phyloP scores from a whole-genome alignment of 1,139 yeast genomes.

The Magnusiomyces suaveolens region DNA sequence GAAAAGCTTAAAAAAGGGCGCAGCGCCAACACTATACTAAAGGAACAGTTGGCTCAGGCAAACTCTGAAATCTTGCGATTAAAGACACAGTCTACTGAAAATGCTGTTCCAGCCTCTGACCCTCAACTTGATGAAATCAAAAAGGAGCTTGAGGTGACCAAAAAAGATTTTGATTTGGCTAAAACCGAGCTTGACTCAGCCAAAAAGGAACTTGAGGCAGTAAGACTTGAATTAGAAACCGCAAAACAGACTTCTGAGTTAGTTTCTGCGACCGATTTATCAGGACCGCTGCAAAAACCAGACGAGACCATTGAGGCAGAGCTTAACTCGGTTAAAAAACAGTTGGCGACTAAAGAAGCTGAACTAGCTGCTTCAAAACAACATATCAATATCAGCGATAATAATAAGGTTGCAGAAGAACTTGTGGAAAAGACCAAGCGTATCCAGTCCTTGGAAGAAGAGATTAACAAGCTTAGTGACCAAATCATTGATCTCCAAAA shows the following conservation, averaged over 20 bases:
- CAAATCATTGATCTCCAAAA: conserved; percentile 19
- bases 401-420: conserved; percentile 8
- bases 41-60: conserved; percentile 19
- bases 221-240: too few species aligned
- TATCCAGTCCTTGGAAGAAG: conserved; percentile 23
- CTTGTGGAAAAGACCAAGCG: conserved; percentile 20
- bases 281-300: background rate
- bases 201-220: background rate
- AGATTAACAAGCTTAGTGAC: conserved; percentile 21
- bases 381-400: background rate
- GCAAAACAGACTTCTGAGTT: conserved; percentile 6
- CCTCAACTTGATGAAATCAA: conserved; percentile 3
- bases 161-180: conserved; percentile 1
- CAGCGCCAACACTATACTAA: conserved; percentile 18
- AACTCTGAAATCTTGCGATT: conserved; percentile 19
- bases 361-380: background rate
- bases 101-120: background rate
- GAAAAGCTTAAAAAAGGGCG: conserved; percentile 26
- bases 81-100: conserved; percentile 20
- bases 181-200: background rate
- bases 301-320: background rate
- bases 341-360: conserved; percentile 16
- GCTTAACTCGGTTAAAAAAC: background rate
- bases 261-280: background rate
- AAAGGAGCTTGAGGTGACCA: conserved; percentile 13